Percentiles rank a stretch among this genome's conserved stretches.
phyloP scores from a whole-genome alignment of 208 protist species.

The Tritrichomonas foetus region DNA sequence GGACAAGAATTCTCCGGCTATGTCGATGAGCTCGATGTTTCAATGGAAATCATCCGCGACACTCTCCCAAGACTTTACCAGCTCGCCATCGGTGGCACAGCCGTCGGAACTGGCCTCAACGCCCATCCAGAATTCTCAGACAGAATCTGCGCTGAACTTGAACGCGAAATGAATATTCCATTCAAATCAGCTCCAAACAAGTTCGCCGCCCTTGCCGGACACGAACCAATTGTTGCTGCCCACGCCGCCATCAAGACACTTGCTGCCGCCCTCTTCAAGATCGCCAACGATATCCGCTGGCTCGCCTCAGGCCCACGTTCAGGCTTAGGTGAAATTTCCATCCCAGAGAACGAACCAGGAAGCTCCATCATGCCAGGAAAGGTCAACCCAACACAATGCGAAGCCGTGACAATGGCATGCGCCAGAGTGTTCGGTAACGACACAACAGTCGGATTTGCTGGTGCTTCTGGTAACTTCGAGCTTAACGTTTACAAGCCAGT shows the following conservation, averaged over 20 bases:
- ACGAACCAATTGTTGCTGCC: slow-evolving; percentile 68
- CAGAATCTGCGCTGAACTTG: slow-evolving; percentile 58
- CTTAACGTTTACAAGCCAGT: slow-evolving; percentile 84
- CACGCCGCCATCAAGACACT: slow-evolving; percentile 65
- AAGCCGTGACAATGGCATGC: slow-evolving; percentile 78
- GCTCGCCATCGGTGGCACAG: slow-evolving; percentile 76
- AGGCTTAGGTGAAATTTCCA: slow-evolving; percentile 53
- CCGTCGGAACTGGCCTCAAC: slow-evolving; percentile 75
- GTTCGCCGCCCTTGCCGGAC: slow-evolving; percentile 69
- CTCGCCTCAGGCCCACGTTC: slow-evolving; percentile 67
- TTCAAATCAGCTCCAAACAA: slow-evolving; percentile 67
- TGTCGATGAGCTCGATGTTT: slow-evolving; percentile 63
- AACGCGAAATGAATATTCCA: slow-evolving; percentile 59
- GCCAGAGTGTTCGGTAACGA: slow-evolving; percentile 67
- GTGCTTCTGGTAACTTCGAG: slow-evolving; percentile 73
- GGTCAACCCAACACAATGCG: slow-evolving; percentile 79
- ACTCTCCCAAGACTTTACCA: slow-evolving; percentile 61
- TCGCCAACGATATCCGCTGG: slow-evolving; percentile 78
- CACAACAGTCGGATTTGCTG: slow-evolving; percentile 67
- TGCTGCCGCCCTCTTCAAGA: slow-evolving; percentile 72
- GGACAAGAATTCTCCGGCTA: slow-evolving; percentile 72
- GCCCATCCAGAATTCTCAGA: slow-evolving; percentile 62
- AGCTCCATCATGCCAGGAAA: slow-evolving; percentile 83
- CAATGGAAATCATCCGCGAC: slow-evolving; percentile 60
- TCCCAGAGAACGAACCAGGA: slow-evolving; percentile 80